Evolutionary conservation across 2,329 filamentous ascomycete species (phyloP).

Genomic region (Dothiorella sarmentorum): DNA sequence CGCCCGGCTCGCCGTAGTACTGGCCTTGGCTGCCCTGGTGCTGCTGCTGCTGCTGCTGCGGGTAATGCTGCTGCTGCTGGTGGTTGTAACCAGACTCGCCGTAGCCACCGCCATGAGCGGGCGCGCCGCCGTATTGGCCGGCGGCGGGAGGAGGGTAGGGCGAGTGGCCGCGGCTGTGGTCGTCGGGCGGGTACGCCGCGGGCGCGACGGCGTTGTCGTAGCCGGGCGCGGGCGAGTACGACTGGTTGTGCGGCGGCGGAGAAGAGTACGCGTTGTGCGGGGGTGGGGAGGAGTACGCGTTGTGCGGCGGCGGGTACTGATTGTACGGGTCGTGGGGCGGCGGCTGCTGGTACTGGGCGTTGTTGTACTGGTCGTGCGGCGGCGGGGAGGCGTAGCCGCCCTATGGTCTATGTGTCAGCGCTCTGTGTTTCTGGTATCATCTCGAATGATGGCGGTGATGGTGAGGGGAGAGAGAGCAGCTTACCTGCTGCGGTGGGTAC

Average conservation of each 20-base stretch:
- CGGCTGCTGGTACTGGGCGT: neutral
- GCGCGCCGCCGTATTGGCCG: neutral
- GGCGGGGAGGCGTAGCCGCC: constrained; percentile 31
- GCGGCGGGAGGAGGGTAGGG: constrained; percentile 28
- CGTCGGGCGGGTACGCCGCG: constrained; percentile 1
- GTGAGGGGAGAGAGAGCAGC: neutral
- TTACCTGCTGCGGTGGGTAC: constrained; percentile 28
- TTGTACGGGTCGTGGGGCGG: constrained; percentile 30
- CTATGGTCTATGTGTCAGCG: constrained; percentile 21
- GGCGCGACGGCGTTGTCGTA: constrained; percentile 15
- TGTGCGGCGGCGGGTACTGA: constrained; percentile 18
- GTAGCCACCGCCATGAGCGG: neutral
- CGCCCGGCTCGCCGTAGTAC: constrained; percentile 25
- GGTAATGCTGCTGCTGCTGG: constrained; percentile 20
- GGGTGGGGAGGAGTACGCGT: constrained; percentile 18
- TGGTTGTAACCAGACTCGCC: constrained; percentile 22
- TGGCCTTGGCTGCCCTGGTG: constrained; percentile 26
- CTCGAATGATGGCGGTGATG: neutral
- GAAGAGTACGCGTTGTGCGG: constrained; percentile 4
- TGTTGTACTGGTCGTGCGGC: constrained; percentile 30
- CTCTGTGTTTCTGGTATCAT: neutral
- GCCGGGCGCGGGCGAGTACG: constrained; percentile 14
- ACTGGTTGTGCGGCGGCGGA: constrained; percentile 18
- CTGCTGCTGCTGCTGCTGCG: constrained; percentile 22
- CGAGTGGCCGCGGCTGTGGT: constrained; percentile 28